phyloP scores from a whole-genome alignment of 768 basidiomycete species.

The Tricholoma sp. region DNA sequence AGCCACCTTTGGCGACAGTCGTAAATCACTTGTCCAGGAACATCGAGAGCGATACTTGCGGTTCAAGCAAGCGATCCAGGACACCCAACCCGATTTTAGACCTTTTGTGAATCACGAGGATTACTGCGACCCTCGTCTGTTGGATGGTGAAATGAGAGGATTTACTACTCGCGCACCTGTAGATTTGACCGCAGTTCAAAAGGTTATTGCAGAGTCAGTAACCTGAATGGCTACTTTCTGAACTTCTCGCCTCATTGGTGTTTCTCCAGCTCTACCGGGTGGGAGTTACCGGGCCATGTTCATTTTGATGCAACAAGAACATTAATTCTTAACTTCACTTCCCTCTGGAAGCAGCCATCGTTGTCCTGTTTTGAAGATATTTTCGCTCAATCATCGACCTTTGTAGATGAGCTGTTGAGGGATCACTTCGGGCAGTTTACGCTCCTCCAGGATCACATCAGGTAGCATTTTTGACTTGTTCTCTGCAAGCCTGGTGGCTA shows the following conservation, averaged over 20 bases:
- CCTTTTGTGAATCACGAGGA: conserved; percentile 11
- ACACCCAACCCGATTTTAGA: conserved; percentile 30
- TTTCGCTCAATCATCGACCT: conserved; percentile 1
- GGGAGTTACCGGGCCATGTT: conserved; percentile 32
- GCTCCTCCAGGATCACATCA: conserved; percentile 21
- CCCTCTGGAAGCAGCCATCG: conserved; percentile 24
- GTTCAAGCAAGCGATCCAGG: conserved; percentile 26
- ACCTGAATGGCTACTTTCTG: background rate
- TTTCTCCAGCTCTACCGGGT: conserved; percentile 26
- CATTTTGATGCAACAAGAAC: conserved; percentile 30
- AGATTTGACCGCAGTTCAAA: conserved; percentile 19
- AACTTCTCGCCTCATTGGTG: background rate
- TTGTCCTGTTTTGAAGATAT: conserved; percentile 26
- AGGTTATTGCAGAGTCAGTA: conserved; percentile 25
- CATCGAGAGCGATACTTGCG: conserved; percentile 20
- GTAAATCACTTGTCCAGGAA: conserved; percentile 24
- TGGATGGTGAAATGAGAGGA: conserved; percentile 37
- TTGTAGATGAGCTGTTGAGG: conserved; percentile 16
- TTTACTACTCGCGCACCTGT: background rate
- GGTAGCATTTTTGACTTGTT: conserved; percentile 11
- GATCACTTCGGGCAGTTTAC: conserved; percentile 28
- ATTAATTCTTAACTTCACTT: conserved; percentile 23
- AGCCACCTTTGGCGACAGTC: conserved; percentile 22
- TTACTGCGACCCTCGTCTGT: background rate
- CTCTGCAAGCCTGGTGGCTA: background rate